Evolutionary conservation across 2,329 filamentous ascomycete species (phyloP).

Genomic region (Nannizziopsis arthrosporioides): DNA sequence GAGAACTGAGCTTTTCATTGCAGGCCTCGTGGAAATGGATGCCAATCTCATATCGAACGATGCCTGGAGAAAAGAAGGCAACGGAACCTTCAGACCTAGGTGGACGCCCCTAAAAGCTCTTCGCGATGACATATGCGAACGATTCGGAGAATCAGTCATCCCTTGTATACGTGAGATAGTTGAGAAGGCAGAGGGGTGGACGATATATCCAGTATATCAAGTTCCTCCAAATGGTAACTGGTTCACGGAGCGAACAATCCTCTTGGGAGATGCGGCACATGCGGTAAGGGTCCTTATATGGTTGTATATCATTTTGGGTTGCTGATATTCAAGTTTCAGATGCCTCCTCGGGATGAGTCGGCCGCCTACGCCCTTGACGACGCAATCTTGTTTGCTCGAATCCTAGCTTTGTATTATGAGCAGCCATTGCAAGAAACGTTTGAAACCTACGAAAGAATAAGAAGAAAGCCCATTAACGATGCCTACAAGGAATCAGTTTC

Average conservation of each 20-base stretch:
- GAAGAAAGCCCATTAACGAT: slow-evolving; percentile 28
- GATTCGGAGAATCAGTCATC: slow-evolving; percentile 28
- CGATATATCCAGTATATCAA: slow-evolving; percentile 37
- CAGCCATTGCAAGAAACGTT: slow-evolving; percentile 27
- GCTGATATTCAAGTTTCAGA: slow-evolving; percentile 21
- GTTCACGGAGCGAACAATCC: slow-evolving; percentile 30
- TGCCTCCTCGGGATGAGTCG: slow-evolving; percentile 39
- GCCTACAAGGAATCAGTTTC: slow-evolving; percentile 32
- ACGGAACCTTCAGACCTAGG: slow-evolving; percentile 21
- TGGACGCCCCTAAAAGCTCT: slow-evolving; percentile 26
- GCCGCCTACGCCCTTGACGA: slow-evolving; percentile 37
- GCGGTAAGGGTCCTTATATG: slow-evolving; percentile 26
- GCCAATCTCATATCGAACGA: slow-evolving; percentile 22
- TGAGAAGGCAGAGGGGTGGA: slow-evolving; percentile 27
- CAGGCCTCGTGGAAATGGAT: slow-evolving; percentile 30
- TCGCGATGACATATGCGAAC: slow-evolving; percentile 25
- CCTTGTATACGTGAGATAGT: slow-evolving; percentile 31
- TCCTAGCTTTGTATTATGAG: slow-evolving; percentile 26
- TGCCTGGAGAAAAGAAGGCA: slow-evolving; percentile 10
- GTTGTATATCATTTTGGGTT: neutral
- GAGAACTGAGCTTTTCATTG: slow-evolving; percentile 29
- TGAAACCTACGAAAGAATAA: slow-evolving; percentile 29
- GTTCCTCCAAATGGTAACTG: slow-evolving; percentile 30
- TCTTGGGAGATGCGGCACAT: slow-evolving; percentile 39
- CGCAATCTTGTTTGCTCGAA: slow-evolving; percentile 33